phyloP scores from a whole-genome alignment of 495 filamentous ascomycete genomes.

The Immersiella caudata region DNA sequence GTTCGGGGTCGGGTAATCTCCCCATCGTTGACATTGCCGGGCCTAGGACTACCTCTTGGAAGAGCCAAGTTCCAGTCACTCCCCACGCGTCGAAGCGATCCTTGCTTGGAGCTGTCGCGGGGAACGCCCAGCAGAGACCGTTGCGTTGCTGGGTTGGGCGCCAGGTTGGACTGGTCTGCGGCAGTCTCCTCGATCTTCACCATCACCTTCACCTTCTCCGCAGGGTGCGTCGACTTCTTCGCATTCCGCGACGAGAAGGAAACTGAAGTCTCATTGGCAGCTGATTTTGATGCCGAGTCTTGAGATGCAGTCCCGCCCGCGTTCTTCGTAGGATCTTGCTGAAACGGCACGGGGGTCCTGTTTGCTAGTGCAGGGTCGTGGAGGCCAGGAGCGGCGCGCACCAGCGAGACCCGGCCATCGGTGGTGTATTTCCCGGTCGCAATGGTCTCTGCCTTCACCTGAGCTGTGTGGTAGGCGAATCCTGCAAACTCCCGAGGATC shows the following conservation, averaged over 20 bases:
- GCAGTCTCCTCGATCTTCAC: conserved; percentile 9
- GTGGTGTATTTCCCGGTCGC: background rate
- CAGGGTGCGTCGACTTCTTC: background rate
- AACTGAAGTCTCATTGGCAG: background rate
- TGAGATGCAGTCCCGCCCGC: too few relatives aligned
- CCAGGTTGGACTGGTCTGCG: background rate
- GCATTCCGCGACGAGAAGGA: conserved; percentile 5
- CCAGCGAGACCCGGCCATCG: background rate
- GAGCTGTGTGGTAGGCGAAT: background rate
- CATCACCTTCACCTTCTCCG: background rate
- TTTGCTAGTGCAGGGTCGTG: background rate
- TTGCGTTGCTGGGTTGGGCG: background rate
- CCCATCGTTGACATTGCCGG: background rate
- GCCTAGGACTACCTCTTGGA: background rate
- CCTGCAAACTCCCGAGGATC: background rate
- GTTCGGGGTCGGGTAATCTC: background rate
- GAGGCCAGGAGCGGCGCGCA: background rate
- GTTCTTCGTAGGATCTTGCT: background rate
- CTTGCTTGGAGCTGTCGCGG: background rate
- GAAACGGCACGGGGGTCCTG: background rate
- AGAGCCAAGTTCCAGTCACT: conserved; percentile 12
- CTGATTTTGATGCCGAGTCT: too few relatives aligned
- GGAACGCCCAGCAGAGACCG: background rate
- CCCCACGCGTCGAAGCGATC: background rate
- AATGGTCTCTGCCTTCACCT: background rate